Percentiles rank a stretch among this genome's conserved stretches.
These are phyloP conservation scores for Kurtzmaniella quercitrusa DNA, from an alignment of 1,139 yeast species.

Conservation along the genomic window DNA sequence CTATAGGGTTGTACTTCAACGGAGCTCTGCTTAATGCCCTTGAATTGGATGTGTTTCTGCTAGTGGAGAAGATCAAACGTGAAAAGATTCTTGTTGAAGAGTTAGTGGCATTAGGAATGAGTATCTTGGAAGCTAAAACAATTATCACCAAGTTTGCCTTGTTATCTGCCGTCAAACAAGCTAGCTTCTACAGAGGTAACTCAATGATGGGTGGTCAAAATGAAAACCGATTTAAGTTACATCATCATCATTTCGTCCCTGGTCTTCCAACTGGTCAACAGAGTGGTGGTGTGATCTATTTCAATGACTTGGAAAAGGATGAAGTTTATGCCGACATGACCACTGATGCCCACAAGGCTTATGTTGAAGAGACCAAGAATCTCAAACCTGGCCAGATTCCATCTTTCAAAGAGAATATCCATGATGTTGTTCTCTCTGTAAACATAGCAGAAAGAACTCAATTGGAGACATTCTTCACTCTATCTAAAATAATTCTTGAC, in stretches of 20 bases:
- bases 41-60: constrained; percentile 40
- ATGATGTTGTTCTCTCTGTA: constrained; percentile 69
- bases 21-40: constrained; percentile 50
- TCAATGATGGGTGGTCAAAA: constrained; percentile 27
- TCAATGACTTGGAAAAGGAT: constrained; percentile 75
- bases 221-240: constrained; percentile 36
- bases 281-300: constrained; percentile 54
- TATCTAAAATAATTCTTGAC: constrained; percentile 48
- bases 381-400: constrained; percentile 60
- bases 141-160: constrained; percentile 45
- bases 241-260: constrained; percentile 28
- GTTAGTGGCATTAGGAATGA: constrained; percentile 33
- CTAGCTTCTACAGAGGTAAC: constrained; percentile 33
- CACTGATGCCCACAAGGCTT: constrained; percentile 38
- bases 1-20: constrained; percentile 56
- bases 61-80: constrained; percentile 28
- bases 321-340: constrained; percentile 46
- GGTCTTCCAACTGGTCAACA: constrained; percentile 17
- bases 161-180: constrained; percentile 29
- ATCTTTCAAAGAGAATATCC: constrained; percentile 66
- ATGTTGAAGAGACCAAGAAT: constrained; percentile 21
- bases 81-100: constrained; percentile 32
- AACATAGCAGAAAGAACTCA: constrained; percentile 53
- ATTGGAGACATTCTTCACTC: constrained; percentile 41
- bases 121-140: constrained; percentile 28